Percentiles rank a stretch among this genome's conserved stretches.
Conservation (phyloP, 306 rosid genomes). For the Malus orientalis region DNA sequence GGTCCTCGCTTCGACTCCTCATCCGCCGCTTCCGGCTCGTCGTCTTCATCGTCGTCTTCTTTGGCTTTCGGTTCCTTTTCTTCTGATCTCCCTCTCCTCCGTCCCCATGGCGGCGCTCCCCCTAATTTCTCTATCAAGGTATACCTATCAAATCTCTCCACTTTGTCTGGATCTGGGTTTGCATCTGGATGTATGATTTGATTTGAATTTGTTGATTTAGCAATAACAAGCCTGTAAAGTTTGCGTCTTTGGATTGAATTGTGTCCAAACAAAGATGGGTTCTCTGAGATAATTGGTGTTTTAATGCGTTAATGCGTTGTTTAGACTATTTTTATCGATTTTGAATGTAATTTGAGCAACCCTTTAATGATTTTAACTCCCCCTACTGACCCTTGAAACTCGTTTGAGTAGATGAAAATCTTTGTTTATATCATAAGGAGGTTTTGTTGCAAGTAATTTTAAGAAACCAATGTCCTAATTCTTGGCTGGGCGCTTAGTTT, state of each 20-base stretch:
- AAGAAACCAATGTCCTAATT: slow-evolving; percentile 55
- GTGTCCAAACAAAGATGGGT: not conserved
- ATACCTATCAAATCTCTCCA: not conserved
- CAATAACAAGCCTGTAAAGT: not conserved
- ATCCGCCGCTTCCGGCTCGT: slow-evolving; percentile 35
- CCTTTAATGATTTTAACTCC: not conserved
- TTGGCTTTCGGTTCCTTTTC: slow-evolving; percentile 60
- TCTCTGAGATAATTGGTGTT: not conserved
- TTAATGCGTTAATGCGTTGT: not conserved
- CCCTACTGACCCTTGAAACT: not conserved
- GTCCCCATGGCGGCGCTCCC: slow-evolving; percentile 49
- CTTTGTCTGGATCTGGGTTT: slow-evolving; percentile 9
- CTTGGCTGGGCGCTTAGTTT: slow-evolving; percentile 65
- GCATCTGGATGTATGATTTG: not conserved
- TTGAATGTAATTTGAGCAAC: not conserved
- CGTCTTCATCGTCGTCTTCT: slow-evolving; percentile 34
- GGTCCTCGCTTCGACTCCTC: slow-evolving; percentile 71
- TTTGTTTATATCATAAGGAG: not conserved
- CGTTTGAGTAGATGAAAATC: not conserved
- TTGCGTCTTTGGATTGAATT: not conserved
- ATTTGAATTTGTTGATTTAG: not conserved
- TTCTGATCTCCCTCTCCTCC: slow-evolving; percentile 57
- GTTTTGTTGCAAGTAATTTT: not conserved
- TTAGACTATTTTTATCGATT: not conserved
- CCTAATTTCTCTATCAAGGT: slow-evolving; percentile 59